Evolutionary conservation across 192 early-diverging fungal species (phyloP), one percentile per base, ranked within the genome.

Genomic region (Backusella parvicylindrica): DNA sequence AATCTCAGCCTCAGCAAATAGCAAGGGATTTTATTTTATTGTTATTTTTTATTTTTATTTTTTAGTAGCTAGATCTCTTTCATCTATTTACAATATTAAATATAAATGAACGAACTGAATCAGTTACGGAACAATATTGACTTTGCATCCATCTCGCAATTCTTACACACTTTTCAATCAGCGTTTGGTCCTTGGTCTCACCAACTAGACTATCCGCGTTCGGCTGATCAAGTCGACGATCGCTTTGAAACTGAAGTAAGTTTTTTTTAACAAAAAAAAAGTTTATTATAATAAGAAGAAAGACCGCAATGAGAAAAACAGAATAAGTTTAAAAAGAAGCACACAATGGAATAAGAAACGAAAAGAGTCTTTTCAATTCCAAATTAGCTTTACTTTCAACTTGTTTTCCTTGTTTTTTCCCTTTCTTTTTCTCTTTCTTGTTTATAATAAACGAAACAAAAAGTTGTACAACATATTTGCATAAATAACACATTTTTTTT

Each of bases 141-240:
- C 68, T 93, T 93, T 87, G 90, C 89, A 16, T 84, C 91, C 26
- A 79, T 92, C 63, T 85, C 82, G 21, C 92, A 93, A 79, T 93
- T 93, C 78, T 72, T 92, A 9, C 88, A 89, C 71, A 81, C 90
- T 47, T 93, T 91, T 75, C 80, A 86, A 68, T 73, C 81, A 21
- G 88, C 84, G 1, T 86, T 92, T 67, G 63, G 69, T 66, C 83
- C 41, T 71, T 84, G 60, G 82, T 77, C 53, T 60, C 64, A 56
- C 60, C 64, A 49, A n/a, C 60, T 47, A 3, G 56, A 31, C 18
- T 63, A 56, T 26, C 65, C 64, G 18, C 41, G 63, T 36, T 40
- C 53, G 8, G 35, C 32, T 28, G 69, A 76, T 21, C 64, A 70
- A 35, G 9, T 30, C 31, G 33, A 70, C 23, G 36, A 71, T 53